Conservation (phyloP, 257 asterid species). For the Marsdenia floribunda region DNA sequence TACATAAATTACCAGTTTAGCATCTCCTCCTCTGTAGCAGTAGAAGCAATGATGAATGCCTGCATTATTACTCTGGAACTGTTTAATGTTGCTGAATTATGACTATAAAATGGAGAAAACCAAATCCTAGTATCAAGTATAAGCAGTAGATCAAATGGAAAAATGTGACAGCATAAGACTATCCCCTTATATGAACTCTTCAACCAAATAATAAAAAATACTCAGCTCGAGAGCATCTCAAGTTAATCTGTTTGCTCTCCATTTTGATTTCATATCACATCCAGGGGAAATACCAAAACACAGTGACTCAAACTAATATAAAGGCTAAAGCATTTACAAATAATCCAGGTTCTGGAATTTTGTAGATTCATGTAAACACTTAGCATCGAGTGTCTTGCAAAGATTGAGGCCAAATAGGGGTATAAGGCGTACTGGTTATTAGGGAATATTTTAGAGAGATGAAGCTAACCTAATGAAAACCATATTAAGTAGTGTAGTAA, state of each 20-base stretch:
- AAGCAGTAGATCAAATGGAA: neutral
- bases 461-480: neutral
- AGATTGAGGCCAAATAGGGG: neutral
- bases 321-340: neutral
- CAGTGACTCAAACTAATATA: neutral
- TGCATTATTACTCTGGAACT: constrained; percentile 21
- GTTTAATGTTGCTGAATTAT: neutral
- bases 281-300: neutral
- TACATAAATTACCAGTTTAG: constrained; percentile 55
- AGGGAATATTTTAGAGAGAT: neutral
- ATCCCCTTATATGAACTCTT: neutral
- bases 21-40: constrained; percentile 98
- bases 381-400: neutral
- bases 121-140: neutral
- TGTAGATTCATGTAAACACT: neutral
- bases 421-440: neutral
- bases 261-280: neutral
- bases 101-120: neutral
- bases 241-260: neutral
- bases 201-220: neutral
- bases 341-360: neutral
- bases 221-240: neutral
- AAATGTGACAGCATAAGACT: neutral
- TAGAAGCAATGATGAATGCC: constrained; percentile 98
- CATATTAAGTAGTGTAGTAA: neutral